Base-by-base conservation (phyloP, 2,329 filamentous ascomycete species). In the Capronia epimyces region DNA sequence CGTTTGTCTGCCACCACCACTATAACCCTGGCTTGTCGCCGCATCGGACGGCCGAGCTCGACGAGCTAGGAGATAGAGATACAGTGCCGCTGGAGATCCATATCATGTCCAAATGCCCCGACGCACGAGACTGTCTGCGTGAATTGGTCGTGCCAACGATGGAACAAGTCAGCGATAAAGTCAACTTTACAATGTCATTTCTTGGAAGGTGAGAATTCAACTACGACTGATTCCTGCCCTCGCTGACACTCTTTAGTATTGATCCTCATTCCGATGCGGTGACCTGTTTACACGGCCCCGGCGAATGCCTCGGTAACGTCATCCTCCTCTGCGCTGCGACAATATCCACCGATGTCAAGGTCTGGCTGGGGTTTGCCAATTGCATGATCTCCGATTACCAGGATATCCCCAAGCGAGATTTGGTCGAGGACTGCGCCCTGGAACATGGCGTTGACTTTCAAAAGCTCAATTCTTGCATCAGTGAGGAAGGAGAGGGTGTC, bases 91-190 rank as follows among this genome's bases (percentile, higher is more conserved):
- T 98, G 1, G 93, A 98, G 67, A 87, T 89, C 49, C 91, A 97
- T 68, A 93, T 97, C 62, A 98, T 97, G 84, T 87, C 83, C 71
- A 96, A 97, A 76, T 98, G 93, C 64, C 90, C 91, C 0, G 93
- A 98, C 69, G 89, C 93, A 1, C 79, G 77, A 67, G 85, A 88
- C 65, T 96, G 91, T 64, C 75, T 98, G 16, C 80, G 82, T 55
- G 75, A 89, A 53, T 72, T 98, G 61, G 77, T 98, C 20, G 71
- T 97, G 13, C 93, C 93, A 1, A 79, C 84, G 18, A 96, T 98
- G 90, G 82, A 89, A 68, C 79, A 81, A 52, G 79, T 90, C 31
- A 77, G 81, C 55, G 80, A 88, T 57, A 93, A 94, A 67, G 89
- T 97, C 55, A 84, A 95, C 74, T 97, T 98, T 68, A 85, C 79